Base-by-base conservation (phyloP, 441 rosid genomes). In the Macaranga tanarius region DNA sequence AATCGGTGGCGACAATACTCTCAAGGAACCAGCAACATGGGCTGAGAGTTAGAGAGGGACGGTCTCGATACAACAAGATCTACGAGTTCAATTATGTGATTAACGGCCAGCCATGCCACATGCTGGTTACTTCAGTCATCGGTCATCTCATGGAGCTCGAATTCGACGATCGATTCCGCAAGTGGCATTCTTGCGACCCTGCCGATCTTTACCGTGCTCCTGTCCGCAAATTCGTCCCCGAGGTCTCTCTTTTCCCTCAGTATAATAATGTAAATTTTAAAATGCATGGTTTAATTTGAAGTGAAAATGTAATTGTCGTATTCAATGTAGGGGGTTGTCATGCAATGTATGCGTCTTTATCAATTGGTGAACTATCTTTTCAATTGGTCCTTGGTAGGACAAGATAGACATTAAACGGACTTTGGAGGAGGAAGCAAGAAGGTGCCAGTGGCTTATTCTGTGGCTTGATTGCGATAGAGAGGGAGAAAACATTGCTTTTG, bases 381-480 rank as follows among this genome's bases (percentile, higher is more conserved):
- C 6, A 17, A 44, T 25, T 57, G 69, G 60, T 62, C 48, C 68
- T 61, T 25, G 68, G 58, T 77, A 94, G 98, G 99, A 95, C 74
- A 95, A 92, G 78, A 69, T 77, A 65, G 97, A 92, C 67, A 90
- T 95, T 47, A 91, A 87, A 87, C 89, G 90, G 82, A 89, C 99
- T 2, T 60, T 92, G 82, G 97, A 95, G 81, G 99, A 91, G 88
- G 97, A 95, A 81, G 89, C 99, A n/a, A 86, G 97, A 86, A 89
- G 80, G 81, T 89, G 96, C 75, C 92, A 92, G 58, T 92, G 99
- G 97, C 92, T 95, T 70, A 90, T 95, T 72, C 67, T 95, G 72
- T 95, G 99, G 99, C 94, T 95, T 75, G 99, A 92, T 85, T 95
- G 99, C 52, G 97, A 95, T 70, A 88, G 99, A 78, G 99, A 92